phyloP scores from a whole-genome alignment of 371 early-diverging fungal genomes.

The Amoeboaphelidium occidentale region DNA sequence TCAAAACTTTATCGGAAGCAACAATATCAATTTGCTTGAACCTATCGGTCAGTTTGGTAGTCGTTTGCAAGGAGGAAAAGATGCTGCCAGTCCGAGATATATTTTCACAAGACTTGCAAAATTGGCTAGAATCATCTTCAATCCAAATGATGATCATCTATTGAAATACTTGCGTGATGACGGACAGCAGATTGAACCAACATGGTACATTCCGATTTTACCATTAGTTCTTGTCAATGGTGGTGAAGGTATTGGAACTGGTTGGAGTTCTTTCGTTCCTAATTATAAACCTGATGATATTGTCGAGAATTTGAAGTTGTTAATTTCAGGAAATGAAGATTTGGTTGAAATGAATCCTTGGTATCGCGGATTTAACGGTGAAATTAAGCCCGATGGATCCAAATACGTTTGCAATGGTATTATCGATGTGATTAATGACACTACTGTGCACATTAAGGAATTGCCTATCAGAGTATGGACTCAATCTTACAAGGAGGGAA shows the following conservation, averaged over 20 bases:
- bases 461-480: slow-evolving; percentile 93
- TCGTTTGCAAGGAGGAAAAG: slow-evolving; percentile 88
- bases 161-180: slow-evolving; percentile 85
- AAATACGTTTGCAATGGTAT: slow-evolving; percentile 49
- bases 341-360: slow-evolving; percentile 69
- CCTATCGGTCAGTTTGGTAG: slow-evolving; percentile 97
- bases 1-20: slow-evolving; percentile 94
- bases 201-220: slow-evolving; percentile 90
- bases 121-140: slow-evolving; percentile 65
- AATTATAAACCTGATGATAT: slow-evolving; percentile 78
- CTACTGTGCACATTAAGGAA: slow-evolving; percentile 68
- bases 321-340: slow-evolving; percentile 58
- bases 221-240: slow-evolving; percentile 97
- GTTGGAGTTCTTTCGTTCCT: slow-evolving; percentile 38
- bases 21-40: slow-evolving; percentile 80
- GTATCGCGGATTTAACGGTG: slow-evolving; percentile 85
- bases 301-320: slow-evolving; percentile 55
- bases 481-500: slow-evolving; percentile 65
- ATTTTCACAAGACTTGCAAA: slow-evolving; percentile 64
- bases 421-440: slow-evolving; percentile 39
- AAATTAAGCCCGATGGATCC: slow-evolving; percentile 22
- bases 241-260: slow-evolving; percentile 97
- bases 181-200: slow-evolving; percentile 82
- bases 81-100: slow-evolving; percentile 95
- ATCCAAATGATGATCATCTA: slow-evolving; percentile 66